Percentiles rank a stretch among this genome's conserved stretches.
Conservation (phyloP, 2,329 filamentous ascomycete genomes). For the Cercospora citrullina region DNA sequence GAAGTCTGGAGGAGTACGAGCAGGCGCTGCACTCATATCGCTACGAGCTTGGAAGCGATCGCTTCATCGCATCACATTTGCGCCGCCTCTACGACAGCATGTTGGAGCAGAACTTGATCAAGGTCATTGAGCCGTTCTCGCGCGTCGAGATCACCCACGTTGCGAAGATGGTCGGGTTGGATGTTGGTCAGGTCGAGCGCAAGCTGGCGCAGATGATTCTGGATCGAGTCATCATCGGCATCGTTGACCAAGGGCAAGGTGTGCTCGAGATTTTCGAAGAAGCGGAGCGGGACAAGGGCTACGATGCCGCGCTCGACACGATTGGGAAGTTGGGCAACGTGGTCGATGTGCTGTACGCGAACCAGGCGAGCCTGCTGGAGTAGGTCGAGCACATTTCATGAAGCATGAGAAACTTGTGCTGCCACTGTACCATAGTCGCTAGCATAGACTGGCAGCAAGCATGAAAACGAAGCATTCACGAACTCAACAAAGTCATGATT, state of each 20-base stretch:
- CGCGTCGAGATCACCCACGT: constrained; percentile 96
- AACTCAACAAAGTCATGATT: constrained; percentile 4
- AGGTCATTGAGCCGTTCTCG: constrained; percentile 98
- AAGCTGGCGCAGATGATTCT: constrained; percentile 99
- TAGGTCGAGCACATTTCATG: constrained; percentile 47
- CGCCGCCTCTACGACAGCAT: constrained; percentile 95
- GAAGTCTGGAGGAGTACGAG: constrained; percentile 96
- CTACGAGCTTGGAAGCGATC: constrained; percentile 89
- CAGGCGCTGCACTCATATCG: constrained; percentile 85
- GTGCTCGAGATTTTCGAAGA: constrained; percentile 98
- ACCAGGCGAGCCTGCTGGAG: constrained; percentile 94
- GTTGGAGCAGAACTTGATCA: constrained; percentile 99
- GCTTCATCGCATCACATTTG: constrained; percentile 96
- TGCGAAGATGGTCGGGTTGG: constrained; percentile 94
- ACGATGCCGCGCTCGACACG: constrained; percentile 89
- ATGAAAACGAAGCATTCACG: constrained; percentile 9
- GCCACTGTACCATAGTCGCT: constrained; percentile 20
- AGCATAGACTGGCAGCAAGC: constrained; percentile 19
- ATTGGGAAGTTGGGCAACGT: constrained; percentile 97
- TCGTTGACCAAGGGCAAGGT: constrained; percentile 94
- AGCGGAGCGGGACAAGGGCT: constrained; percentile 86
- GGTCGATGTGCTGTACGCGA: constrained; percentile 95
- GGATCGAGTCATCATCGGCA: constrained; percentile 97
- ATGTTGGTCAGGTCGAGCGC: constrained; percentile 94
- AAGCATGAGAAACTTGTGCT: constrained; percentile 11